Base-by-base conservation (phyloP, 495 filamentous ascomycete genomes). In the Neurospora terricola region DNA sequence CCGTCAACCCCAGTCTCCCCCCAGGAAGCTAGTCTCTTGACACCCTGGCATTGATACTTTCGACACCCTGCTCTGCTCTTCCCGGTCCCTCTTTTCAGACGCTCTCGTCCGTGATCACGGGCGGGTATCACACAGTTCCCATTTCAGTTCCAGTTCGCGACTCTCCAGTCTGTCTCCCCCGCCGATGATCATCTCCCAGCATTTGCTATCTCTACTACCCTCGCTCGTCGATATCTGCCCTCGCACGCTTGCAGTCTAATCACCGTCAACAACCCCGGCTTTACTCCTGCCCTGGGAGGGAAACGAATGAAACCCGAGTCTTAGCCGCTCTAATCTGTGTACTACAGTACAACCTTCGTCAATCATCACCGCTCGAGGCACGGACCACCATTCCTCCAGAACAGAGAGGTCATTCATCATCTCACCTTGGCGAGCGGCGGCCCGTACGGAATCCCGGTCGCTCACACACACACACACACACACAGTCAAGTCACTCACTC, bases 301-400 rank as follows among this genome's bases (percentile, higher is more conserved):
- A 80, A 78, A 81, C 82, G 81, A 83, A 84, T 82, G 78, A 81
- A 76, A 82, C 82, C 80, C 77, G 78, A 73, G 82, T 81, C 80
- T 76, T 85, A 84, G 77, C 83, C 81, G 82, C 81, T 80, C 76
- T 9, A 18, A 34, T 80, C 79, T 79, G 72, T 80, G 79, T 80
- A 80, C 81, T 82, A 82, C 80, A 59, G 27, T 66, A 34, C 27
- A 66, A 16, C 48, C 45, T 54, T 59, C 27, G 54, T 66, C 54
- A 72, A 73, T 75, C 75, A 71, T 73, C 71, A 54, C 48, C 66
- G 37, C 71, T 71, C 77, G 77, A 80, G 77, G 78, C 80, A 81
- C 80, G 80, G 78, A 75, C 78, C 80, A 77, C 76, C 45, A 48
- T 62, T 62, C 14, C 54, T 34, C 23, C 27, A 34, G 27, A 18